A percentile compares a stretch with the other conserved stretches of the same genome.
Evolutionary conservation across 768 basidiomycete species (phyloP).

Genomic region (Baorangia bicolor): DNA sequence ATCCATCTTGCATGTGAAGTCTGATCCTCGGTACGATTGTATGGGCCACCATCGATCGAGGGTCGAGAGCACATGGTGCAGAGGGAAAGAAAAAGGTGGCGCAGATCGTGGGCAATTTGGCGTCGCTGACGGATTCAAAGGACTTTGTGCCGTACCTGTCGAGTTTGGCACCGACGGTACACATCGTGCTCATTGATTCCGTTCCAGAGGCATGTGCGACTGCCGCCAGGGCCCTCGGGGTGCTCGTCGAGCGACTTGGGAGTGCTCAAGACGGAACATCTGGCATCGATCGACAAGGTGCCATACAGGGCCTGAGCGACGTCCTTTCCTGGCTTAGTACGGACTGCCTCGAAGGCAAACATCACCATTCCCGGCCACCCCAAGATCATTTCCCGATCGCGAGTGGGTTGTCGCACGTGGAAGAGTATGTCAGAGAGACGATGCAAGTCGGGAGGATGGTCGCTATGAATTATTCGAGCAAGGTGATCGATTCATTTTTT

Average conservation of each 20-base stretch:
- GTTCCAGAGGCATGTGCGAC: constrained; percentile 97
- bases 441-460: constrained; percentile 99
- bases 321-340: constrained; percentile 94
- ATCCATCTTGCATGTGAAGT: no score
- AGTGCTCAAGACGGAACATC: constrained; percentile 91
- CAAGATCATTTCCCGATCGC: constrained; percentile 93
- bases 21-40: no score
- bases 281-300: constrained; percentile 95
- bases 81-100: constrained; percentile 95
- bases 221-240: constrained; percentile 93
- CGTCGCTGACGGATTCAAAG: constrained; percentile 80
- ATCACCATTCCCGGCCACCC: constrained; percentile 93
- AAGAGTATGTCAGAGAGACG: no score
- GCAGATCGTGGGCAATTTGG: constrained; percentile 94
- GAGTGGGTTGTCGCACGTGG: constrained; percentile 84
- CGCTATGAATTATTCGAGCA: constrained; percentile 87
- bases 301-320: constrained; percentile 94
- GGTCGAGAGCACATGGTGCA: constrained; percentile 85
- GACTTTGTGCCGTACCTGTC: no score
- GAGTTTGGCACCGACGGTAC: constrained; percentile 86
- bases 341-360: no score
- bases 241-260: constrained; percentile 93
- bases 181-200: constrained; percentile 88
- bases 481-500: constrained; percentile 92
- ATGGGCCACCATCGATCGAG: constrained; percentile 79